A percentile compares a stretch with the other conserved stretches of the same genome.
Conservation (phyloP, 2,329 filamentous ascomycete species). For the Claviceps africana region DNA sequence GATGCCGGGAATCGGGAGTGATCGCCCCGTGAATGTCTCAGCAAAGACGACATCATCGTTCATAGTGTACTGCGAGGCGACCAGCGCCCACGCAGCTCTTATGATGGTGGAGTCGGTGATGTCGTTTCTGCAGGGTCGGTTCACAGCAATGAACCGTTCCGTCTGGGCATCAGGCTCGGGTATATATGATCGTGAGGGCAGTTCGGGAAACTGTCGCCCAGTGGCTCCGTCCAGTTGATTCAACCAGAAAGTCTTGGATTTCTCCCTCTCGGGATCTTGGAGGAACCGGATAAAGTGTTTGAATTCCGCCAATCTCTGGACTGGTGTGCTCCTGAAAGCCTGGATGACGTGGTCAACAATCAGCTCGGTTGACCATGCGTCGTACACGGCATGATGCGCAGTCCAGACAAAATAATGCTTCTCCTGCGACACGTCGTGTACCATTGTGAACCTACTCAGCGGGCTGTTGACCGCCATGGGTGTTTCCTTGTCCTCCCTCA, state of each 20-base stretch:
- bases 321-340: conserved; percentile 5
- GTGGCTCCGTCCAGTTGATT: conserved; percentile 19
- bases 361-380: conserved; percentile 35
- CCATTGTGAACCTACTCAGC: conserved; percentile 7
- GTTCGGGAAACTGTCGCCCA: conserved; percentile 5
- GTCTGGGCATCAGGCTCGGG: conserved; percentile 4
- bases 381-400: conserved; percentile 31
- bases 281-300: conserved; percentile 30
- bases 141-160: not conserved
- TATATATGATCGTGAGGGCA: conserved; percentile 2
- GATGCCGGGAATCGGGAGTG: conserved; percentile 13
- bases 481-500: not conserved
- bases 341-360: conserved; percentile 8
- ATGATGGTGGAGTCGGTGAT: conserved; percentile 12
- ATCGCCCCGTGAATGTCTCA: conserved; percentile 13
- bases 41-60: conserved; percentile 19
- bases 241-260: conserved; percentile 25
- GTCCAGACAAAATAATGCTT: conserved; percentile 8
- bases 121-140: conserved; percentile 7
- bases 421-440: not conserved
- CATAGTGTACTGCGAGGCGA: conserved; percentile 22
- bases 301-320: conserved; percentile 9
- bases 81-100: conserved; percentile 18
- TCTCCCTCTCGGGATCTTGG: conserved; percentile 14
- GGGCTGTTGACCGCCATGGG: conserved; percentile 10